Base-by-base conservation (phyloP, 148 eudicot species). In the Chenopodium quinoa region DNA sequence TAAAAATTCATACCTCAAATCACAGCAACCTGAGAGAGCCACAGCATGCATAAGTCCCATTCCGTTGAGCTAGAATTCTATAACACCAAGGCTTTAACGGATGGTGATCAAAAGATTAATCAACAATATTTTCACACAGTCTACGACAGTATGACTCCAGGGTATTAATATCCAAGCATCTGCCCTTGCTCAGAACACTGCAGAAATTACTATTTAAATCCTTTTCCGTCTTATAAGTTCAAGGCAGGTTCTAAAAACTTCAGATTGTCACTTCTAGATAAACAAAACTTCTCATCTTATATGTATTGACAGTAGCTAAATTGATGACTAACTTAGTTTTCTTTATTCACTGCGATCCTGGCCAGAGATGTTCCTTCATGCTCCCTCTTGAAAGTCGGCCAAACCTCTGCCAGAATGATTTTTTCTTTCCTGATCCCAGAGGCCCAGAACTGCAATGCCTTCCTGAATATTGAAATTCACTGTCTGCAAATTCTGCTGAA, bases 381-480 rank as follows among this genome's bases (percentile, higher is more conserved):
- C 91, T 91, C 62, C 92, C 95, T 78, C 88, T 71, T 2, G 92
- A 88, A 77, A 90, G 81, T 4, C 88, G 80, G 73, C 87, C 87
- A 19, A 94, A 80, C 60, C 94, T 79, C 81, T 88, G 87, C 97
- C 97, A 93, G 73, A 91, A 91, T 7, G 81, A 82, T 64, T 54
- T 87, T 68, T 84, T 90, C 70, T 77, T 76, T 44, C 86, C 89
- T 87, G 84, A 75, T 77, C 78, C 79, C 79, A 94, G 32, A 77
- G 98, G 95, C 29, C 93, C 98, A 34, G 97, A 94, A 75, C 88
- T 90, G 81, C 68, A 91, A 10, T 84, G 85, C 80, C 89, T 87
- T 83, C 86, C 79, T 37, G 88, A 88, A 68, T 84, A 84, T 20
- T 77, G 86, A 54, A 77, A 81, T 48, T 91, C 92, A 27, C 46